Evolutionary conservation across 441 rosid genomes (phyloP).

Genomic region (Populus trichocarpa): DNA sequence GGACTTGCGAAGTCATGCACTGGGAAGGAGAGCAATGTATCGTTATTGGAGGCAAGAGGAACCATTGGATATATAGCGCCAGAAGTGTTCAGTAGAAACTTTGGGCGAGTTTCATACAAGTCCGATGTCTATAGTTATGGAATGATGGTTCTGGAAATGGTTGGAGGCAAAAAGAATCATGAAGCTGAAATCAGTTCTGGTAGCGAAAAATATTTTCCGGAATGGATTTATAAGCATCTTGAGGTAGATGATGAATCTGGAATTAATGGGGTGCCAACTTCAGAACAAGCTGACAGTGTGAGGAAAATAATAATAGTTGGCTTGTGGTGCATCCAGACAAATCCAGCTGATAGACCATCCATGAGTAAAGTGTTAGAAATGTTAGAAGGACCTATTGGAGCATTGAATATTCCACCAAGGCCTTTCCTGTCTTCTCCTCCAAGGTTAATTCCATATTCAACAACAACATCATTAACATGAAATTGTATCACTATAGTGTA

Average conservation of each 20-base stretch:
- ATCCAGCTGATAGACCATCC: neutral
- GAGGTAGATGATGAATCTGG: neutral
- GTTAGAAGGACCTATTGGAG: neutral
- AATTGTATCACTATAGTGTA: neutral
- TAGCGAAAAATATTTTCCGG: conserved; percentile 12
- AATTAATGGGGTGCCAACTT: neutral
- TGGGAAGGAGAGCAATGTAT: conserved; percentile 5
- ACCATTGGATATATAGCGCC: conserved; percentile 29
- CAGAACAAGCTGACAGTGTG: neutral
- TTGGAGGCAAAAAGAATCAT: neutral
- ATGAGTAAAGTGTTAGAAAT: conserved; percentile 5
- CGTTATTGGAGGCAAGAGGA: conserved; percentile 15
- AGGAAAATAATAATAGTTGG: conserved; percentile 6
- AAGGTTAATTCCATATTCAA: conserved; percentile 24
- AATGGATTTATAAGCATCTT: conserved; percentile 10
- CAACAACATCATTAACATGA: conserved; percentile 40
- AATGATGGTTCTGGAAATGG: conserved; percentile 18
- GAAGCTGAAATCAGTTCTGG: neutral
- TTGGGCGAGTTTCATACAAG: conserved; percentile 23
- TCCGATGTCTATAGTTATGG: conserved; percentile 29
- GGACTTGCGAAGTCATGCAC: conserved; percentile 20
- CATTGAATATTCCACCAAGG: neutral
- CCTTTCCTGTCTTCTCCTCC: conserved; percentile 4
- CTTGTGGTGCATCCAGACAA: conserved; percentile 9
- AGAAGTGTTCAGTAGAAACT: conserved; percentile 21